Evolutionary conservation across 2,329 filamentous ascomycete genomes (phyloP).

Genomic region (Penicillium sp.): DNA sequence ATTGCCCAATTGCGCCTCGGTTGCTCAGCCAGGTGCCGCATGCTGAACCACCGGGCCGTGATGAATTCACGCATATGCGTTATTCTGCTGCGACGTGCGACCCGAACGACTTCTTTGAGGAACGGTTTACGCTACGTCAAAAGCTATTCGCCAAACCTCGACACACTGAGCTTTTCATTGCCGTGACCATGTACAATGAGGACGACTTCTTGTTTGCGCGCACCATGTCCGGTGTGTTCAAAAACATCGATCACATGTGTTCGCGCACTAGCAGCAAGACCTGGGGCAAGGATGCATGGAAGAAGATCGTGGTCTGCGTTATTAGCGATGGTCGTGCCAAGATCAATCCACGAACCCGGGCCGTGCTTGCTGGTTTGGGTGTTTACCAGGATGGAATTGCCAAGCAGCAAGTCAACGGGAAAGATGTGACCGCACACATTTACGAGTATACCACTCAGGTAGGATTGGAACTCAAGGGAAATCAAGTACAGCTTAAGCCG

Average conservation of each 20-base stretch:
- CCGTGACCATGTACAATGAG: conserved; percentile 98
- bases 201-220: conserved; percentile 93
- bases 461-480: conserved; percentile 81
- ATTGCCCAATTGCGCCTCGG: conserved; percentile 88
- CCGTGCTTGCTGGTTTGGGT: conserved; percentile 84
- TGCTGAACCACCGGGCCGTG: conserved; percentile 70
- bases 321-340: conserved; percentile 95
- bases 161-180: conserved; percentile 92
- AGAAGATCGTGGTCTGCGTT: conserved; percentile 98
- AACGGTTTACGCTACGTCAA: conserved; percentile 87
- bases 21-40: conserved; percentile 83
- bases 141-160: conserved; percentile 85
- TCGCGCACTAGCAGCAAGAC: conserved; percentile 88
- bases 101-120: conserved; percentile 76
- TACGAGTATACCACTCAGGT: conserved; percentile 65
- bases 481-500: conserved; percentile 74
- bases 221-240: conserved; percentile 94
- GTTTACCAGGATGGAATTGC: conserved; percentile 98
- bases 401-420: conserved; percentile 94
- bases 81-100: conserved; percentile 95
- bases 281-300: conserved; percentile 98
- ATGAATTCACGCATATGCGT: conserved; percentile 71
- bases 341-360: conserved; percentile 87
- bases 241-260: conserved; percentile 99
- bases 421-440: conserved; percentile 94